Conservation (phyloP, 257 asterid species). For the Fraxinus pennsylvanica region DNA sequence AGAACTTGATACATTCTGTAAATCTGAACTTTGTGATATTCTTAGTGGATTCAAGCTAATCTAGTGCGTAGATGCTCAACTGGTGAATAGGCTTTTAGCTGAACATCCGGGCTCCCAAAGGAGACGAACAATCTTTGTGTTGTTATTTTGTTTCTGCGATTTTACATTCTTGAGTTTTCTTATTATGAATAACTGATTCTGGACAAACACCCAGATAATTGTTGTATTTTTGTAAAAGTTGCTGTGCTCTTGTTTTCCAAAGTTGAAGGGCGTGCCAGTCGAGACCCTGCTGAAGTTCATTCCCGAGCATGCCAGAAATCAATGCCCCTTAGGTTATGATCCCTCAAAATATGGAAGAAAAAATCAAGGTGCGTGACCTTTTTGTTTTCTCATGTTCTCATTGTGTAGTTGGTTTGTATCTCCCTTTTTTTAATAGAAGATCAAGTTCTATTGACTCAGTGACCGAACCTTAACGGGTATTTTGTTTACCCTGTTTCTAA, state of each 20-base stretch:
- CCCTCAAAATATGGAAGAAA: slow-evolving; percentile 26
- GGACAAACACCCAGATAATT: too few relatives aligned
- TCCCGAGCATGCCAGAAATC: slow-evolving; percentile 84
- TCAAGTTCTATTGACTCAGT: neutral
- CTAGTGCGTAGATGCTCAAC: too few relatives aligned
- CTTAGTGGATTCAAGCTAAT: too few relatives aligned
- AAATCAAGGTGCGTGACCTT: neutral
- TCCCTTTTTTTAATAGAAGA: slow-evolving; percentile 15
- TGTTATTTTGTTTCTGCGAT: too few relatives aligned
- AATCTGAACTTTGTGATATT: too few relatives aligned
- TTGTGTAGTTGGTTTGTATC: slow-evolving; percentile 16
- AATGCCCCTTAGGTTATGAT: slow-evolving; percentile 61
- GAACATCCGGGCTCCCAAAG: too few relatives aligned
- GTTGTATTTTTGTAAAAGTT: neutral
- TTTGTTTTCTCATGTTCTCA: slow-evolving; percentile 3
- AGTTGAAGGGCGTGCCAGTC: slow-evolving; percentile 74
- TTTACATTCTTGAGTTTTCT: too few relatives aligned
- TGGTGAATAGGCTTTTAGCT: too few relatives aligned
- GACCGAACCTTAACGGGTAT: neutral
- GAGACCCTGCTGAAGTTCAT: slow-evolving; percentile 65
- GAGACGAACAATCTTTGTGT: too few relatives aligned
- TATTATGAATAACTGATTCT: too few relatives aligned
- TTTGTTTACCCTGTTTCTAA: neutral
- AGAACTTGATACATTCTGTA: too few relatives aligned
- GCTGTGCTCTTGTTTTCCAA: slow-evolving; percentile 33